Percentiles rank a stretch among this genome's conserved stretches.
These are phyloP conservation scores for Thermoascus crustaceus DNA, from an alignment of 2,329 filamentous ascomycete species.

Conservation along the genomic window DNA sequence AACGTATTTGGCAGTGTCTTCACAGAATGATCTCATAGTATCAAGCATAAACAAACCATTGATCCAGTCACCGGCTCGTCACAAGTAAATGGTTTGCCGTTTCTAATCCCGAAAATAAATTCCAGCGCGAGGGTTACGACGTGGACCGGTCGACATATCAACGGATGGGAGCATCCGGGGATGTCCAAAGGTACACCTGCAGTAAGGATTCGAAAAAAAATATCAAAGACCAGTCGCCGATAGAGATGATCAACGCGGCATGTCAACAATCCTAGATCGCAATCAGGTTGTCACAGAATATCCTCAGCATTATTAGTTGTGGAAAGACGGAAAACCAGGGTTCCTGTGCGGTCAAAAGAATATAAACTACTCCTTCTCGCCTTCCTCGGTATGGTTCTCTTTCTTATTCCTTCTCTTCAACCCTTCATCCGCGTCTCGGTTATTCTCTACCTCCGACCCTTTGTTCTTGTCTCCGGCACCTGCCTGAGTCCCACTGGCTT, in stretches of 20 bases:
- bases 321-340: too few species aligned
- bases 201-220: too few species aligned
- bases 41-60: not conserved
- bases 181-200: too few species aligned
- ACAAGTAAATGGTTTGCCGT: not conserved
- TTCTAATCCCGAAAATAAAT: not conserved
- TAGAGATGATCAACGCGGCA: too few species aligned
- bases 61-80: conserved; percentile 1
- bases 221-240: too few species aligned
- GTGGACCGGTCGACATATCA: too few species aligned
- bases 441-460: not conserved
- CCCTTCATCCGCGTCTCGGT: not conserved
- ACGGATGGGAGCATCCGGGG: too few species aligned
- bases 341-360: not conserved
- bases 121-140: not conserved
- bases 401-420: not conserved
- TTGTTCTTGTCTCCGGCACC: not conserved
- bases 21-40: not conserved
- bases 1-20: not conserved
- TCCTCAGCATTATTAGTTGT: too few species aligned
- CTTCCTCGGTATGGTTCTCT: not conserved
- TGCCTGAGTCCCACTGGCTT: conserved; percentile 1
- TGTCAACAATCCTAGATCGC: too few species aligned
- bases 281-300: too few species aligned
- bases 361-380: not conserved